Percentiles rank a stretch among this genome's conserved stretches.
phyloP scores from a whole-genome alignment of 2,329 filamentous ascomycete genomes.

The Penicillium aurantiogriseum region DNA sequence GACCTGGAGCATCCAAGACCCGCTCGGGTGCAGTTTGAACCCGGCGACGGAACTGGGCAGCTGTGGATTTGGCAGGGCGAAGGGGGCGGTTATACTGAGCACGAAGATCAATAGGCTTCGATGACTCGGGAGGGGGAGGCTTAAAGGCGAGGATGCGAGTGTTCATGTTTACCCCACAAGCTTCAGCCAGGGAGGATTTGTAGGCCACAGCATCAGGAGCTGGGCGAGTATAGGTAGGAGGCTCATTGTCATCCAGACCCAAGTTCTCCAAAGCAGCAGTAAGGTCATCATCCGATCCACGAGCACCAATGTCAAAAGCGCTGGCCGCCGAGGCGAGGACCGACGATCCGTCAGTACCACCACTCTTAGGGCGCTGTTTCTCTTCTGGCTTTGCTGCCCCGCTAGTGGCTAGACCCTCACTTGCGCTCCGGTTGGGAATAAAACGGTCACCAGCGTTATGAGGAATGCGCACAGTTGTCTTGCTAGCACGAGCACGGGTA shows the following conservation, averaged over 20 bases:
- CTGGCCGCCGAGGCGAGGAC: slow-evolving; percentile 73
- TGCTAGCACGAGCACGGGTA: slow-evolving; percentile 52
- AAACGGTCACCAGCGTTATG: slow-evolving; percentile 84
- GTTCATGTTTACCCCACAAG: slow-evolving; percentile 89
- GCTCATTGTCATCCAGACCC: slow-evolving; percentile 71
- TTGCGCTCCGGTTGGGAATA: slow-evolving; percentile 89
- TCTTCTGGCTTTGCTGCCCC: slow-evolving; percentile 85
- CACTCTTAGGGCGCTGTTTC: slow-evolving; percentile 70
- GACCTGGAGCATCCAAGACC: slow-evolving; percentile 90
- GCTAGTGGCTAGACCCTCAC: slow-evolving; percentile 79
- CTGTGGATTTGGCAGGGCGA: slow-evolving; percentile 69
- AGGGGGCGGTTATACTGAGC: slow-evolving; percentile 97
- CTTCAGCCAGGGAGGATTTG: slow-evolving; percentile 83
- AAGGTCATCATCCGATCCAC: slow-evolving; percentile 68
- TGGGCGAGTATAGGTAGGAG: slow-evolving; percentile 67
- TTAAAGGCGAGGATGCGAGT: slow-evolving; percentile 98
- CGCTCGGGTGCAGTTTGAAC: slow-evolving; percentile 94
- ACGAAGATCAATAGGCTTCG: slow-evolving; percentile 94
- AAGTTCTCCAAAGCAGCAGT: slow-evolving; percentile 76
- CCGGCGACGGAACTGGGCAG: slow-evolving; percentile 84
- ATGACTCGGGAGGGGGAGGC: slow-evolving; percentile 95
- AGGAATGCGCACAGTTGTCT: slow-evolving; percentile 69
- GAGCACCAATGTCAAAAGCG: slow-evolving; percentile 62
- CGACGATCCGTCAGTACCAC: slow-evolving; percentile 67
- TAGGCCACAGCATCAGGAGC: slow-evolving; percentile 88